Percentiles rank a stretch among this genome's conserved stretches.
Evolutionary conservation across 352 stramenopile species (phyloP).

Genomic region (Pythium aristosporum): DNA sequence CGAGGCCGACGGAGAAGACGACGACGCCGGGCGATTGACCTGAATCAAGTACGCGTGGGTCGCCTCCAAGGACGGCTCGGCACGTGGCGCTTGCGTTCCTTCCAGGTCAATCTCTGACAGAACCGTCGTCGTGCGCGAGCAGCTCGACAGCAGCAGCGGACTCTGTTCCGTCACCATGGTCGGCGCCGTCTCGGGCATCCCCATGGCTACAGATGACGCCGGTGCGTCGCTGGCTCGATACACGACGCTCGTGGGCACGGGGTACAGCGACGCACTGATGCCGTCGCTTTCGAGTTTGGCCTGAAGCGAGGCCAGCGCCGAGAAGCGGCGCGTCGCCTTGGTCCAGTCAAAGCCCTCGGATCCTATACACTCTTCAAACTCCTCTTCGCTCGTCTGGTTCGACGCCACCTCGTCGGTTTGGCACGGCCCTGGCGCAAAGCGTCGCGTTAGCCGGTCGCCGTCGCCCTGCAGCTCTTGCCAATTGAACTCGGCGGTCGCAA

Average conservation of each 20-base stretch:
- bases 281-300: constrained; percentile 19
- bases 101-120: constrained; percentile 26
- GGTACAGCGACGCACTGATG: constrained; percentile 15
- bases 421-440: background rate
- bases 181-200: background rate
- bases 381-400: constrained; percentile 4
- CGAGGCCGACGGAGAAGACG: background rate
- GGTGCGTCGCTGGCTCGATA: background rate
- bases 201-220: background rate
- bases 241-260: constrained; percentile 16
- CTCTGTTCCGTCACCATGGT: constrained; percentile 13
- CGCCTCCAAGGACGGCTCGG: background rate
- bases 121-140: constrained; percentile 18
- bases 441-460: background rate
- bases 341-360: background rate
- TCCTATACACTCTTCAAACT: background rate
- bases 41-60: constrained; percentile 27
- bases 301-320: constrained; percentile 9
- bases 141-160: constrained; percentile 18
- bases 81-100: background rate
- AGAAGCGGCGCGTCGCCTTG: background rate
- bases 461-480: constrained; percentile 9
- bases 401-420: background rate
- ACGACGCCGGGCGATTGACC: background rate
- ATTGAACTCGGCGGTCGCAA: constrained; percentile 23